Conservation (phyloP, 495 filamentous ascomycete species). For the Xylaria castorea region DNA sequence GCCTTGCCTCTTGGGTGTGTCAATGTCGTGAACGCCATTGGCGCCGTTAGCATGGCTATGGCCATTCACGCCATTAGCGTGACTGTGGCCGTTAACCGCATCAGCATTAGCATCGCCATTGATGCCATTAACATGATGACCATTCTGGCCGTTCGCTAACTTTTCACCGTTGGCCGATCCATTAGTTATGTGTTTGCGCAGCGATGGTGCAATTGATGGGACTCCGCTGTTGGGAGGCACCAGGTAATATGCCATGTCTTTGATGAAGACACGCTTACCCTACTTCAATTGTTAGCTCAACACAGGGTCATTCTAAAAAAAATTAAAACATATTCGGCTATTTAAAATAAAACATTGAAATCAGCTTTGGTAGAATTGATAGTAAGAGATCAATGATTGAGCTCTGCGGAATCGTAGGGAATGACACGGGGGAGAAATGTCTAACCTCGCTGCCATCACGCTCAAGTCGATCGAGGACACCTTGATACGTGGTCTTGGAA, state of each 20-base stretch:
- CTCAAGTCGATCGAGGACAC: constrained; percentile 75
- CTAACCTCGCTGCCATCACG: constrained; percentile 64
- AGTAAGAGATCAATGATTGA: background rate
- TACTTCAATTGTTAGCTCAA: constrained; percentile 46
- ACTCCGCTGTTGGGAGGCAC: constrained; percentile 72
- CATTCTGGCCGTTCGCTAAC: constrained; percentile 16
- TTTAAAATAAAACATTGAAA: background rate
- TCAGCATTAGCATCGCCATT: background rate
- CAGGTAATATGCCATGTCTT: constrained; percentile 93
- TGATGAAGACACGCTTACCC: constrained; percentile 93
- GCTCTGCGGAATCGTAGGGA: background rate
- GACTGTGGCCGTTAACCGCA: constrained; percentile 22
- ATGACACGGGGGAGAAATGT: constrained; percentile 17
- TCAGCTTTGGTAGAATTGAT: background rate
- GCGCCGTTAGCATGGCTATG: constrained; percentile 33
- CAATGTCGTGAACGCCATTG: constrained; percentile 28
- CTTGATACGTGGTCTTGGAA: constrained; percentile 73
- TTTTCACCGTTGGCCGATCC: constrained; percentile 37
- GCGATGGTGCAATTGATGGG: constrained; percentile 75
- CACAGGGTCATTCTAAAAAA: background rate
- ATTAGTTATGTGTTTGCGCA: constrained; percentile 63
- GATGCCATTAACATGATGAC: background rate
- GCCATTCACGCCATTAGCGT: constrained; percentile 36
- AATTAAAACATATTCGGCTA: background rate
- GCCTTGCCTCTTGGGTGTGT: constrained; percentile 31